phyloP scores from a whole-genome alignment of 2,329 filamentous ascomycete genomes.

The Dendrostoma leiphaemia region DNA sequence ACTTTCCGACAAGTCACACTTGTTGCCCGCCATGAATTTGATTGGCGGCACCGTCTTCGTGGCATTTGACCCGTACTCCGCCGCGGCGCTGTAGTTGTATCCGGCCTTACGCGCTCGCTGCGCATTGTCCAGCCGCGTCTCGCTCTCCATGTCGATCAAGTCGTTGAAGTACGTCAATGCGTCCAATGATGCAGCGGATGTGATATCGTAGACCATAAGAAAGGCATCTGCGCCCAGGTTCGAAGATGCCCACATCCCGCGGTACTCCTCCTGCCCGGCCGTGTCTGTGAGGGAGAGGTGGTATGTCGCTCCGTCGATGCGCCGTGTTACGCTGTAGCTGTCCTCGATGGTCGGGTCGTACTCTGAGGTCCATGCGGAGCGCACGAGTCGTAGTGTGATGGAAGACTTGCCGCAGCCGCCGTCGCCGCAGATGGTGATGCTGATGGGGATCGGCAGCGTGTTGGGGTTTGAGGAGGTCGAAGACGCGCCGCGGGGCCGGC shows the following conservation, averaged over 20 bases:
- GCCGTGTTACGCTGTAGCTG: conserved; percentile 79
- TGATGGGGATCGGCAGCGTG: conserved; percentile 53
- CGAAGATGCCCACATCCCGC: conserved; percentile 78
- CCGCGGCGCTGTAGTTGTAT: conserved; percentile 32
- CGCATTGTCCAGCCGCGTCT: conserved; percentile 64
- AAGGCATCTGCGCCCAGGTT: conserved; percentile 81
- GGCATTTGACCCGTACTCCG: conserved; percentile 30
- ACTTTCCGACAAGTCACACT: conserved; percentile 74
- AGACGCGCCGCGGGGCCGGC: conserved; percentile 13
- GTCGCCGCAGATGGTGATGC: conserved; percentile 83
- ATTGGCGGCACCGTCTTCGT: conserved; percentile 64
- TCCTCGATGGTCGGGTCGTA: conserved; percentile 82
- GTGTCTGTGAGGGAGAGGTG: conserved; percentile 79
- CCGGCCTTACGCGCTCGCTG: conserved; percentile 47
- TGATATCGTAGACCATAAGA: conserved; percentile 86
- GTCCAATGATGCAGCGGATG: conserved; percentile 63
- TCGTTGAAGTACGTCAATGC: conserved; percentile 78
- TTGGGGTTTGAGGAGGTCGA: conserved; percentile 20
- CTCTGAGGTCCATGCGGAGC: conserved; percentile 80
- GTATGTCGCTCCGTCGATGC: conserved; percentile 77
- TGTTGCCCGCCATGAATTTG: conserved; percentile 84
- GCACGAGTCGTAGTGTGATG: conserved; percentile 78
- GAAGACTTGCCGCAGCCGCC: conserved; percentile 83
- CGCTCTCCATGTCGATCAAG: conserved; percentile 79
- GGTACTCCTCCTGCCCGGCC: conserved; percentile 87